Evolutionary conservation across 2,329 filamentous ascomycete species (phyloP).

Genomic region (Tolypocladium tropicale): DNA sequence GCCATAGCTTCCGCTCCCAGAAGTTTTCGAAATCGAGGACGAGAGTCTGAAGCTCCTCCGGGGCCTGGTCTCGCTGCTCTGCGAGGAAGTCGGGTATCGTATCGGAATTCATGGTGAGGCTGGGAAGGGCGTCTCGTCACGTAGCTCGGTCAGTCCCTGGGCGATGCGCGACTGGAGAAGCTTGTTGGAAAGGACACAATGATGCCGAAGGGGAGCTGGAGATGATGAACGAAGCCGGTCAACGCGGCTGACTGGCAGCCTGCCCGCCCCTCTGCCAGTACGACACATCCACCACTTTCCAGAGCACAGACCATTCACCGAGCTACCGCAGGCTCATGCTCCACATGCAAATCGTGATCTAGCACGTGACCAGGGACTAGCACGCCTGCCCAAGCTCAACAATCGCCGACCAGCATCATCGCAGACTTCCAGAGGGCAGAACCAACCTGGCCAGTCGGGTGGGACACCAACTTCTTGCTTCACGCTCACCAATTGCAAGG

Average conservation of each 20-base stretch:
- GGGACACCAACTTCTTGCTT: slow-evolving; percentile 12
- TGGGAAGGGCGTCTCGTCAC: neutral
- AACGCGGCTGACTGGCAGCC: slow-evolving; percentile 30
- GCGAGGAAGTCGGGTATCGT: slow-evolving; percentile 86
- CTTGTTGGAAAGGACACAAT: neutral
- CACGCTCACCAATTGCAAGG: slow-evolving; percentile 22
- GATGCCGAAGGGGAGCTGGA: neutral
- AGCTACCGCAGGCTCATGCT: neutral
- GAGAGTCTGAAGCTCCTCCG: slow-evolving; percentile 76
- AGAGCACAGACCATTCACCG: neutral
- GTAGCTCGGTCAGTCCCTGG: neutral
- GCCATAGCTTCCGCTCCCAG: slow-evolving; percentile 99
- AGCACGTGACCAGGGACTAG: slow-evolving; percentile 3
- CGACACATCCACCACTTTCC: slow-evolving; percentile 6
- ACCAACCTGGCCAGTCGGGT: slow-evolving; percentile 20
- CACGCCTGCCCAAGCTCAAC: neutral
- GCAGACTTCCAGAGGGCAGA: slow-evolving; percentile 10
- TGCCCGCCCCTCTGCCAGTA: slow-evolving; percentile 10
- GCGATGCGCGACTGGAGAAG: neutral
- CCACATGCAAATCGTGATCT: slow-evolving; percentile 8
- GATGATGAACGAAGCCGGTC: slow-evolving; percentile 2
- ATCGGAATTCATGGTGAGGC: slow-evolving; percentile 65
- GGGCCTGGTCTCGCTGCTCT: slow-evolving; percentile 79
- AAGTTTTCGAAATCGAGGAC: slow-evolving; percentile 90
- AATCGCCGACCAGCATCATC: slow-evolving; percentile 10